Evolutionary conservation across 164 flowering plant species (phyloP), one percentile per base, ranked within the genome.

Genomic region (Dillenia suffruticosa): DNA sequence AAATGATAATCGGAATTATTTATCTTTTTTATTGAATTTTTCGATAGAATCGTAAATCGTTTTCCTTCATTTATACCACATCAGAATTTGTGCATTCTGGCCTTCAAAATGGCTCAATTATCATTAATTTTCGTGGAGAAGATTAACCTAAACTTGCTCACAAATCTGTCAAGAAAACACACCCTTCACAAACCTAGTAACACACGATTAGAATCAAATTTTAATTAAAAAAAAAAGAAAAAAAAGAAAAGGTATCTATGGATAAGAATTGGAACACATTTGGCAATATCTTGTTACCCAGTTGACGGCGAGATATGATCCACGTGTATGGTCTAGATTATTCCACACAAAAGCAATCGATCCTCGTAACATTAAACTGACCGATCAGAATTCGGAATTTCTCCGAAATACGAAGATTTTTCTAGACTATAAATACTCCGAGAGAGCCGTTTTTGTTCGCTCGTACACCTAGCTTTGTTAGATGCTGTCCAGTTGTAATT

Each of bases 111-210:
- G 40, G 40, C 40, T 32, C 40, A 32, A 32, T 32, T 32, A 5
- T 17, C 64, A 12, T 1, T 32, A n/a, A 65, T 6, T 22, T 46
- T 17, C 52, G 45, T 65, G 5, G 44, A 12, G 4, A 0, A 50
- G 12, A n/a, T 19, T 14, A 40, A 2, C 3, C 7, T 22, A 57
- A 61, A 60, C 12, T 54, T 1, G 22, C 24, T 8, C 43, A 2
- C 52, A 61, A 74, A 69, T 1, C 45, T 46, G 44, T 5, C 54
- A 48, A 66, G 61, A 66, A 73, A 70, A 70, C 72, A 73, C 77
- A 61, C 44, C 13, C 40, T 6, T 16, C 4, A 32, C 6, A 5
- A 32, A 32, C 40, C 40, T 32, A 32, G 2, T 26, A 26, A 26
- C 40, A 26, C 40, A 5, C 40, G 2, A 26, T 26, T 26, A 26